Evolutionary conservation across 2,329 filamentous ascomycete species (phyloP).

Genomic region (Zymoseptoria brevis): DNA sequence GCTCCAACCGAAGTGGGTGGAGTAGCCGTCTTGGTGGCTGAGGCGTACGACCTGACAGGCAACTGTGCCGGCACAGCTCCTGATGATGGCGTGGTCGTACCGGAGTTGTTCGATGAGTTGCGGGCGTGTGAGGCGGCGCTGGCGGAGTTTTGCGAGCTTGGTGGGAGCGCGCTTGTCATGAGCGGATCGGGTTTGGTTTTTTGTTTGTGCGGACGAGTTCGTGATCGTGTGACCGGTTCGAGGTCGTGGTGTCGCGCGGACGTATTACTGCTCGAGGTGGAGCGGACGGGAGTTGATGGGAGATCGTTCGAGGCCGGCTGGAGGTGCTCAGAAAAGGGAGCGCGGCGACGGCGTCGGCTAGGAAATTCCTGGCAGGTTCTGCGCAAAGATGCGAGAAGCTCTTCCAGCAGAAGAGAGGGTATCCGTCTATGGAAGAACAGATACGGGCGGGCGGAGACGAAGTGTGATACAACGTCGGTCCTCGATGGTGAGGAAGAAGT

Average conservation of each 20-base stretch:
- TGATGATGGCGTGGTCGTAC: constrained; percentile 44
- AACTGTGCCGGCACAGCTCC: constrained; percentile 48
- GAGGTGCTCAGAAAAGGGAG: not conserved
- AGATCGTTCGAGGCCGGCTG: constrained; percentile 1
- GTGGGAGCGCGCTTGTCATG: constrained; percentile 56
- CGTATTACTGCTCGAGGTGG: not conserved
- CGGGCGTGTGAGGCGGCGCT: constrained; percentile 44
- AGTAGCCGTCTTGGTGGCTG: constrained; percentile 50
- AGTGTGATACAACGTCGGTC: not conserved
- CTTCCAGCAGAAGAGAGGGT: not conserved
- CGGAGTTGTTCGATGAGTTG: constrained; percentile 33
- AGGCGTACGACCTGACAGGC: constrained; percentile 54
- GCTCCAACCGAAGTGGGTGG: constrained; percentile 48
- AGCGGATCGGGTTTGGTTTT: constrained; percentile 30
- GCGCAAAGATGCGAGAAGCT: not conserved
- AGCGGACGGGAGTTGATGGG: constrained; percentile 9
- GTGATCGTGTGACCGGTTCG: not conserved
- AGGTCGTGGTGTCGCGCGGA: not conserved
- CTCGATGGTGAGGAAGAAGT: not conserved
- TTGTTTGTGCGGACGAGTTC: constrained; percentile 7
- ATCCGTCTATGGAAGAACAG: not conserved
- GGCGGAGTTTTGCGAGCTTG: constrained; percentile 41
- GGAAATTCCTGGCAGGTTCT: not conserved
- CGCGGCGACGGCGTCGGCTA: not conserved
- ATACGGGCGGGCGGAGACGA: not conserved